A percentile compares a stretch with the other conserved stretches of the same genome.
Evolutionary conservation across 352 stramenopile species (phyloP).

Genomic region (Phytophthora boehmeriae): DNA sequence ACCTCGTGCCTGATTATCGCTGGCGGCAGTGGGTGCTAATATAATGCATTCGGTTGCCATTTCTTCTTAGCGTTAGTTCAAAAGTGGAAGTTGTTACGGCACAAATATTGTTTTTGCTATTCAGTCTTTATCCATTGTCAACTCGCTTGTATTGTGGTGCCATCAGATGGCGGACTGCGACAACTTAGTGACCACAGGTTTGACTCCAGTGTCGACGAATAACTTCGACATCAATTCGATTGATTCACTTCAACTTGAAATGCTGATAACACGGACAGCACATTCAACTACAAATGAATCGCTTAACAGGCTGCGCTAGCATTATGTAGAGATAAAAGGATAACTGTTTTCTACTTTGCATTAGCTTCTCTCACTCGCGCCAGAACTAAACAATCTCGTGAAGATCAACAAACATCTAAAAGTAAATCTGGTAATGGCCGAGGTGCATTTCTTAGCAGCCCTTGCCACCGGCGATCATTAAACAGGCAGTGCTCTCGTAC

Average conservation of each 20-base stretch:
- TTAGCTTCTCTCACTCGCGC: too few relatives aligned
- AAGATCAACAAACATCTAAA: neutral
- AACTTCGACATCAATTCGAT: too few relatives aligned
- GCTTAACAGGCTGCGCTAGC: too few relatives aligned
- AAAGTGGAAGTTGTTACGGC: neutral
- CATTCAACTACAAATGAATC: too few relatives aligned
- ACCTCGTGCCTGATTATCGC: slow-evolving; percentile 36
- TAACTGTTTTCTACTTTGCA: too few relatives aligned
- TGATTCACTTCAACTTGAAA: too few relatives aligned
- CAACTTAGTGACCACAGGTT: too few relatives aligned
- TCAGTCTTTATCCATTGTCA: neutral
- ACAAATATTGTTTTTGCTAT: neutral
- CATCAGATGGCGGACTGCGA: too few relatives aligned
- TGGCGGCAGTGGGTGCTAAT: slow-evolving; percentile 30
- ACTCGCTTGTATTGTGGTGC: neutral
- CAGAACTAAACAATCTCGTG: neutral
- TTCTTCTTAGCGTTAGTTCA: neutral
- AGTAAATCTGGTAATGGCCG: neutral
- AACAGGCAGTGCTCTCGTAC: slow-evolving; percentile 42
- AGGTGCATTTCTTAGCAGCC: slow-evolving; percentile 28
- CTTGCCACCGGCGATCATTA: slow-evolving; percentile 40
- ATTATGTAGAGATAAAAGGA: too few relatives aligned
- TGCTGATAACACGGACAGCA: too few relatives aligned
- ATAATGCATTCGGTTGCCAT: neutral
- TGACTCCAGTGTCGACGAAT: too few relatives aligned